Conservation (phyloP, 2,329 filamentous ascomycete genomes). For the Neodidymelliopsis sp. region DNA sequence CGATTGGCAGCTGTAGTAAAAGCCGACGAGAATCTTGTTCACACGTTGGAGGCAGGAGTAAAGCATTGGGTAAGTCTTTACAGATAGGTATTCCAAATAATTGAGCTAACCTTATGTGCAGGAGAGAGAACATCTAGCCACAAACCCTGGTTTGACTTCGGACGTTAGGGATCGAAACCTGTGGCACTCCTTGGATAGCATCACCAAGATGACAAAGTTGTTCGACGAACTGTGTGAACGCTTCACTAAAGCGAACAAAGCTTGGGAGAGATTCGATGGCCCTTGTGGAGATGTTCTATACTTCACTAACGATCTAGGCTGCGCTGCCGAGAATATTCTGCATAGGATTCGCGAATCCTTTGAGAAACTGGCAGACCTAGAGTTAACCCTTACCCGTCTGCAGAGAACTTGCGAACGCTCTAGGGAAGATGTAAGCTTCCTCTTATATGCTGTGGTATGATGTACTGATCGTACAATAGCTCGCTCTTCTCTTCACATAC, state of each 20-base stretch:
- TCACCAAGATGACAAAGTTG: slow-evolving; percentile 10
- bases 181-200: slow-evolving; percentile 8
- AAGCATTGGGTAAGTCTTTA: slow-evolving; percentile 7
- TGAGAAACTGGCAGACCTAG: slow-evolving; percentile 13
- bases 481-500: neutral
- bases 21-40: slow-evolving; percentile 14
- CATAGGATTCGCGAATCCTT: slow-evolving; percentile 18
- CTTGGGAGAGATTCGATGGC: slow-evolving; percentile 8
- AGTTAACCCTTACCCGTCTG: neutral
- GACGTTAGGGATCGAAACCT: neutral
- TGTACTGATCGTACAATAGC: slow-evolving; percentile 5
- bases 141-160: neutral
- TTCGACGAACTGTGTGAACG: slow-evolving; percentile 8
- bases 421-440: neutral
- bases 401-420: slow-evolving; percentile 1
- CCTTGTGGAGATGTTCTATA: slow-evolving; percentile 21
- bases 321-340: neutral
- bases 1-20: slow-evolving; percentile 1
- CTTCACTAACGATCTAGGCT: slow-evolving; percentile 16
- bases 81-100: neutral
- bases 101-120: neutral
- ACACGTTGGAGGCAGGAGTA: slow-evolving; percentile 10
- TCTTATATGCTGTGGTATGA: neutral
- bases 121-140: slow-evolving; percentile 1
- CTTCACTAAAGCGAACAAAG: slow-evolving; percentile 6